Base-by-base conservation (phyloP, 2,329 filamentous ascomycete genomes). In the Escovopsis sp. region DNA sequence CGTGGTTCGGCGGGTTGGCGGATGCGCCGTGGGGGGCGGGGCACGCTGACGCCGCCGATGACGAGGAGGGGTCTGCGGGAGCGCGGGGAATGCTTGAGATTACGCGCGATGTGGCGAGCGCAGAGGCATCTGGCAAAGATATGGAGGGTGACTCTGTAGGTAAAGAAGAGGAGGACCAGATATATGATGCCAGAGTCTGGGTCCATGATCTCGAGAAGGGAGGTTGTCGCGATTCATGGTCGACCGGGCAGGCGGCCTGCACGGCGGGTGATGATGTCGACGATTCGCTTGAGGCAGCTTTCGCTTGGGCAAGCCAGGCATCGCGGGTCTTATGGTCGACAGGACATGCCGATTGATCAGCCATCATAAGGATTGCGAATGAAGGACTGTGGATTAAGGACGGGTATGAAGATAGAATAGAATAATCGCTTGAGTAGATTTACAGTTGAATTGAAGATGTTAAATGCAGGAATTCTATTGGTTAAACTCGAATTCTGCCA, bases 321-420 rank as follows among this genome's bases (percentile, higher is more conserved):
- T 87, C 82, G 54, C 91, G 82, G 41, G 86, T 82, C 55, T 85
- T 84, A 65, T 88, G 83, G 64, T 96, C 88, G 55, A 96, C 86
- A 5, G 91, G 91, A 56, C 91, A 96, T 45, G 69, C 70, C 49
- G 53, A 48, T 18, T 54, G 47, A 38, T 39, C 39, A 34, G 54
- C 48, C 59, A 60, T 62, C 36, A 30, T 36, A 23, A 23, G 4
- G 23, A 23, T 23, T 23, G 23, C 23, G 23, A 23, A 23, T 23
- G 15, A 15, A 15, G 15, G 15, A 15, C 15, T 15, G 15, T 2
- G 2, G 15, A 15, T 15, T 15, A 15, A 15, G 15, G 15, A 15
- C 2, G 15, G 15, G 15, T 15, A 15, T 15, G 15, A 15, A 15
- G 15, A 15, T 15, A 2, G 15, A 15, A 15, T 15, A 15, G 15